phyloP scores from a whole-genome alignment of 257 asterid genomes.

The Marsdenia floribunda region DNA sequence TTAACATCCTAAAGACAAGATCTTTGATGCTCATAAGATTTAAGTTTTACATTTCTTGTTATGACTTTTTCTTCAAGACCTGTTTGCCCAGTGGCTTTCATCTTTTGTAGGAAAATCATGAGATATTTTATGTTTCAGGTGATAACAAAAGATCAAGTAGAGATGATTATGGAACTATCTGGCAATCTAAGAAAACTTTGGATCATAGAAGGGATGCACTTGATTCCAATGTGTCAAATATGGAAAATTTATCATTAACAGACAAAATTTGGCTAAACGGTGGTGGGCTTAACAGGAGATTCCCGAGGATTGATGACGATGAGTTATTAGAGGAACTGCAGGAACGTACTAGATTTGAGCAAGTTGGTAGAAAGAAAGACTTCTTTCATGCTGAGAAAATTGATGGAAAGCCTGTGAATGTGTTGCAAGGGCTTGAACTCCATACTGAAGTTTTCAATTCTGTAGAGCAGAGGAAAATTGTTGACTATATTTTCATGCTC shows the following conservation, averaged over 20 bases:
- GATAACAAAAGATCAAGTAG: not conserved
- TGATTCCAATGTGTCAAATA: not conserved
- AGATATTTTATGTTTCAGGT: slow-evolving; percentile 4
- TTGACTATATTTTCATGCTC: slow-evolving; percentile 42
- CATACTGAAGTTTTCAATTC: slow-evolving; percentile 65
- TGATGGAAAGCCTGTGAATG: slow-evolving; percentile 40
- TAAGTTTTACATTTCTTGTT: no score
- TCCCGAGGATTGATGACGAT: not conserved
- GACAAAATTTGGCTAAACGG: not conserved
- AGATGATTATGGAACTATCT: not conserved
- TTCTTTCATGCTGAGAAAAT: slow-evolving; percentile 48
- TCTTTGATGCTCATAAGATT: no score
- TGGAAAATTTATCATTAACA: not conserved
- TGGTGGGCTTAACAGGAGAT: slow-evolving; percentile 9
- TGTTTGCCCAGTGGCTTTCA: no score
- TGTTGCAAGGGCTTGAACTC: slow-evolving; percentile 70
- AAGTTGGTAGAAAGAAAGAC: slow-evolving; percentile 51
- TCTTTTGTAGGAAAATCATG: slow-evolving; percentile 14
- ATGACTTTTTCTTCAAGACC: not conserved
- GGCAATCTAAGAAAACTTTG: not conserved
- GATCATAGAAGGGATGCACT: slow-evolving; percentile 1
- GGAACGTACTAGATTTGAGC: slow-evolving; percentile 44
- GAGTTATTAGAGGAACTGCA: slow-evolving; percentile 43
- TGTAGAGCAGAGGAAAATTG: slow-evolving; percentile 69
- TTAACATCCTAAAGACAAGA: no score